Evolutionary conservation across 2,329 filamentous ascomycete species (phyloP), one percentile per base, ranked within the genome.

Genomic region (Cryphonectria japonica): DNA sequence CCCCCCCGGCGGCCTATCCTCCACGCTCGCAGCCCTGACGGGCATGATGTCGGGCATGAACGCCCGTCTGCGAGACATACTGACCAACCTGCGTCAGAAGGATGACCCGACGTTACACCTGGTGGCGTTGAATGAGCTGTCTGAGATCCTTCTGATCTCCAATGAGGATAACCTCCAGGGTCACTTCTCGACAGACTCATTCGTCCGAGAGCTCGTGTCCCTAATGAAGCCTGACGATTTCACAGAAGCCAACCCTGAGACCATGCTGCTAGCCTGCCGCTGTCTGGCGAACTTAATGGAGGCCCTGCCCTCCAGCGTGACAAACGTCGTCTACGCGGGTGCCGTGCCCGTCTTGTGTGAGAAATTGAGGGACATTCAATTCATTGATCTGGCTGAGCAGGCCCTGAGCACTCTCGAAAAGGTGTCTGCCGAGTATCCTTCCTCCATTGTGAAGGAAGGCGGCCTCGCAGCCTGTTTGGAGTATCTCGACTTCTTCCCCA

Each of bases 281-380:
- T 98, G 94, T 80, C 88, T 99, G 76, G 96, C 96, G 72, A 98
- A 99, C 79, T 82, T 99, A 69, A 99, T 99, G 96, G 96, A 99
- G 80, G 97, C 95, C 37, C 84, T 99, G 41, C 95, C 96, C 29
- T 91, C 94, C 46, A 95, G 95, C 70, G 96, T 96, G 65, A 93
- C 94, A 16, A 98, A 97, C 79, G 94, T 99, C 19, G 96, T 98
- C 4, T 98, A 98, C 79, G 95, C 95, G n/a, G 94, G 94, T 66
- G 96, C 96, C 46, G 96, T 99, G 6, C 95, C 96, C 2, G 91
- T 99, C 16, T 85, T 99, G 37, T 98, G 96, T 82, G 93, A 95
- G 78, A 99, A 98, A 82, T 86, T 99, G 41, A 86, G 98, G 72
- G 95, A 98, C 81, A 98, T 98, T 62, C 92, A 95, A 73, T 99